Conservation (phyloP, 306 rosid genomes). For the Heteromeles arbutifolia region DNA sequence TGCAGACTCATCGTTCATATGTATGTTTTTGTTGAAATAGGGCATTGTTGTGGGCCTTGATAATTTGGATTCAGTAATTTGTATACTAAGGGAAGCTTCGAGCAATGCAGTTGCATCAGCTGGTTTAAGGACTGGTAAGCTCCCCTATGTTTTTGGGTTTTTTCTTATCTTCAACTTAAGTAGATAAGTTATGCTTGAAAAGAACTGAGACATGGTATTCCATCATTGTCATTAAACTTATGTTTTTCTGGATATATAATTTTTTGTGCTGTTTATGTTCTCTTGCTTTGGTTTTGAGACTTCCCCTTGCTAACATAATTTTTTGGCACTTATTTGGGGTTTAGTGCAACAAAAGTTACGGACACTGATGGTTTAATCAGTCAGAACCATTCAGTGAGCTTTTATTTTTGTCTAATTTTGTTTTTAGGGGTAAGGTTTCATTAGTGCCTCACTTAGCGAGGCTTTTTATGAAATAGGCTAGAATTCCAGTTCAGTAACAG, state of each 20-base stretch:
- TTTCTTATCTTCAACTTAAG: neutral
- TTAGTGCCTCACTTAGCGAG: neutral
- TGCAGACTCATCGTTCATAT: constrained; percentile 2
- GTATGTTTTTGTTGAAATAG: constrained; percentile 30
- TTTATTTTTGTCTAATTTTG: neutral
- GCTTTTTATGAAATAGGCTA: neutral
- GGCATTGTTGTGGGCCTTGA: constrained; percentile 85
- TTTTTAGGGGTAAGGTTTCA: neutral
- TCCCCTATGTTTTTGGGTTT: constrained; percentile 12
- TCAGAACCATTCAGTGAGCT: neutral
- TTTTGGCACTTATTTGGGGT: neutral
- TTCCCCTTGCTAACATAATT: neutral
- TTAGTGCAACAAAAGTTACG: neutral
- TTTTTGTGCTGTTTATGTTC: neutral
- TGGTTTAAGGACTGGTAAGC: constrained; percentile 62
- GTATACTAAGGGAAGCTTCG: constrained; percentile 56
- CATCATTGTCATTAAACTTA: neutral
- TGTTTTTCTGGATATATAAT: neutral
- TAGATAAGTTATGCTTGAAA: neutral
- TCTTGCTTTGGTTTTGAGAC: neutral
- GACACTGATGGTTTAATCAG: neutral
- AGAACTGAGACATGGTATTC: neutral
- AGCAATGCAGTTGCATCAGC: constrained; percentile 64
- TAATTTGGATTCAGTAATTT: constrained; percentile 78
- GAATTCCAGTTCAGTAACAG: neutral